These are phyloP conservation scores for Apiotrichum laibachii DNA, from an alignment of 1,284 basidiomycete species.

Conservation along the genomic window DNA sequence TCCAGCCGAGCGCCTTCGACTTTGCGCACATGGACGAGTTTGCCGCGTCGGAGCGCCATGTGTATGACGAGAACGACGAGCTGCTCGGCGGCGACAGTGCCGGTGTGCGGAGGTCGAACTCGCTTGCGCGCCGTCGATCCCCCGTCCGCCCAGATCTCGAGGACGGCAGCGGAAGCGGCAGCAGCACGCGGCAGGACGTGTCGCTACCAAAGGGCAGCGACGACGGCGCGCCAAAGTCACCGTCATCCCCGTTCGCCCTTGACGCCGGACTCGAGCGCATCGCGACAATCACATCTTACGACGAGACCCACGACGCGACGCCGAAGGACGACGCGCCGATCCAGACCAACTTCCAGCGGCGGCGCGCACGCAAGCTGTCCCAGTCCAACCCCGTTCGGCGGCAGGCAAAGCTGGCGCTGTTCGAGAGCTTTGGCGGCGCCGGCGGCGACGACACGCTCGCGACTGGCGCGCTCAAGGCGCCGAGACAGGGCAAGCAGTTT, in stretches of 20 bases:
- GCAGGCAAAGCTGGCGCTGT: slow-evolving; percentile 85
- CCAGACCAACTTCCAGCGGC: slow-evolving; percentile 49
- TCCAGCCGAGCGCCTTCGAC: slow-evolving; percentile 59
- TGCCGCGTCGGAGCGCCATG: slow-evolving; percentile 65
- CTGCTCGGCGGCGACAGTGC: slow-evolving; percentile 8
- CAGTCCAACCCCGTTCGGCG: slow-evolving; percentile 64
- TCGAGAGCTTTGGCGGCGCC: slow-evolving; percentile 64
- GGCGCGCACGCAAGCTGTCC: slow-evolving; percentile 76
- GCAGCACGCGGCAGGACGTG: slow-evolving; percentile 14
- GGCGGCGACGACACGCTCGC: slow-evolving; percentile 20
- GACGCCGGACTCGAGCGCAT: slow-evolving; percentile 15
- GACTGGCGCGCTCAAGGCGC: slow-evolving; percentile 44
- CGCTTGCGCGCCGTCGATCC: slow-evolving; percentile 1
- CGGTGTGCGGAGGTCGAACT: slow-evolving; percentile 1
- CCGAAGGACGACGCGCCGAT: slow-evolving; percentile 15
- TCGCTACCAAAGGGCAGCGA: slow-evolving; percentile 2
- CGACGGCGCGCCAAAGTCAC: slow-evolving; percentile 4
- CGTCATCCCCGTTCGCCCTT: slow-evolving; percentile 2
- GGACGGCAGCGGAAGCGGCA: slow-evolving; percentile 7
- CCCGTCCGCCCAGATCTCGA: slow-evolving; percentile 1
- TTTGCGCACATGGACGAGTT: slow-evolving; percentile 78
- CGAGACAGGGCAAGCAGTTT: slow-evolving; percentile 25
- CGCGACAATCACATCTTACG: slow-evolving; percentile 31
- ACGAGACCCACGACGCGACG: slow-evolving; percentile 26
- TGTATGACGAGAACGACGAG: slow-evolving; percentile 53